Evolutionary conservation across 306 rosid species (phyloP).

Genomic region (Citrullus colocynthis): DNA sequence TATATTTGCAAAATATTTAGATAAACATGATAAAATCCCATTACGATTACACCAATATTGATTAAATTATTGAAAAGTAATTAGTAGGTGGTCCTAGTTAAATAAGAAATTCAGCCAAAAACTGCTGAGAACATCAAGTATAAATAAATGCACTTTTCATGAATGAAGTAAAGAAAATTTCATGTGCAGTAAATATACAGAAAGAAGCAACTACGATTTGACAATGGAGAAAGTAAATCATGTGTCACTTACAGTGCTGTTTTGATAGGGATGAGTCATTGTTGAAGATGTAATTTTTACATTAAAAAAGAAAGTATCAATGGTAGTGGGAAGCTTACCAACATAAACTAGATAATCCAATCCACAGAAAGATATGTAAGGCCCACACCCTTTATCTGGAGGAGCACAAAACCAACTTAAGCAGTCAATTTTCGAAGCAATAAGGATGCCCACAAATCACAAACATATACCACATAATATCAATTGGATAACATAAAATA

Average conservation of each 20-base stretch:
- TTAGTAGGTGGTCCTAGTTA: neutral
- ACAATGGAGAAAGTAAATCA: neutral
- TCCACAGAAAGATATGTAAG: conserved; percentile 9
- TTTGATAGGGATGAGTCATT: neutral
- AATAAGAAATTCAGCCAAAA: neutral
- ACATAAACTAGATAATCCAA: neutral
- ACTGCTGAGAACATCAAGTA: neutral
- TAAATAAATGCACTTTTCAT: neutral
- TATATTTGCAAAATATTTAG: too few species aligned
- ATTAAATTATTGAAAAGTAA: neutral
- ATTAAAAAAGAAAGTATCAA: neutral
- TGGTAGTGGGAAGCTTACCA: neutral
- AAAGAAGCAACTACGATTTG: neutral
- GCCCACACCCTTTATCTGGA: conserved; percentile 21
- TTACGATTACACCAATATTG: too few species aligned
- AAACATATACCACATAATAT: conserved; percentile 1
- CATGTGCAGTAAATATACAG: neutral
- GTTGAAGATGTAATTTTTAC: neutral
- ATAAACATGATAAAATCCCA: too few species aligned
- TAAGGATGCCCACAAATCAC: conserved; percentile 13
- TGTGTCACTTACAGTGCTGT: neutral
- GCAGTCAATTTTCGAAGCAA: conserved; percentile 8
- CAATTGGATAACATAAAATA: conserved; percentile 10
- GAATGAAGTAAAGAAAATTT: neutral
- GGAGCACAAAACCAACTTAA: conserved; percentile 19